Base-by-base conservation (phyloP, 2,329 filamentous ascomycete genomes). In the Paradendryphiella salina region DNA sequence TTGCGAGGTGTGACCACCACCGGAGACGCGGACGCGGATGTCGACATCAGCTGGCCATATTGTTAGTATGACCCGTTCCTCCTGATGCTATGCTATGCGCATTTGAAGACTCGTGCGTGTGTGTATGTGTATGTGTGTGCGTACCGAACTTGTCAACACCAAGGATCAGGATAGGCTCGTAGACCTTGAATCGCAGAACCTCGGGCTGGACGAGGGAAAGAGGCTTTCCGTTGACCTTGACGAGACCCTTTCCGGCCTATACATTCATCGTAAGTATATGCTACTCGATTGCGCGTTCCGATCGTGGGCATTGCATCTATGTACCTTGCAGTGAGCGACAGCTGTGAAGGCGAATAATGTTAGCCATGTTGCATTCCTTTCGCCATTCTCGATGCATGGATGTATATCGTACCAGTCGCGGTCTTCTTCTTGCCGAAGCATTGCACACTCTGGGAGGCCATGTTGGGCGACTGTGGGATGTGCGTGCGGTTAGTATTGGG, bases 121-220 rank as follows among this genome's bases (percentile, higher is more conserved):
- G 14, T 35, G 15, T 20, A 13, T 15, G 26, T 39, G 49, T 43
- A 13, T 15, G 26, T 39, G 49, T 43, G 44, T 61, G 61, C 77
- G 62, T 77, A 80, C 78, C 85, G 82, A 96, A 96, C 82, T 96
- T 97, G 83, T 99, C 94, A 74, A 95, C 85, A 70, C 94, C 94
- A 76, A 97, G 86, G 76, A 99, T 89, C 73, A 99, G 87, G 79
- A 99, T 82, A 72, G 94, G 94, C 83, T 99, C 94, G 87, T 99
- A 99, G 81, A 97, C 92, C 89, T 96, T 97, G 88, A 96, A 96
- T 79, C 94, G 89, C 75, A 99, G 85, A 80, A 96, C 87, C 82
- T 96, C 89, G 73, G 94, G 92, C 83, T 96, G 89, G 73, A 96
- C 89, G 73, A 97, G 89, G 75, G 83, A 83, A 73, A 99, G 87